These are phyloP conservation scores for Anastatica hierochuntica DNA, from an alignment of 345 rosid species.

Conservation along the genomic window DNA sequence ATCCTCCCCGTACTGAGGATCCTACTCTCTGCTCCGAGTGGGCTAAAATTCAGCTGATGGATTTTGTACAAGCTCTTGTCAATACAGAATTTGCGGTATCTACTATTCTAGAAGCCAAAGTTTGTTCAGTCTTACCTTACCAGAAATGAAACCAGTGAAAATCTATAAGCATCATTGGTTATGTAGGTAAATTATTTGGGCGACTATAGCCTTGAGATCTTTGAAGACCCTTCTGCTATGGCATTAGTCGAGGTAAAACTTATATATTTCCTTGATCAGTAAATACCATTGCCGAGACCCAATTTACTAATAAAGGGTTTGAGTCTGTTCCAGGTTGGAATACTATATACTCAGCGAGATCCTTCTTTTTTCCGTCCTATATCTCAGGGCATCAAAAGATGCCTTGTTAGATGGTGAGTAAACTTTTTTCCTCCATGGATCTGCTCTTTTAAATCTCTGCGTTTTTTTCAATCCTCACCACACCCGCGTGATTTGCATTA, in stretches of 20 bases:
- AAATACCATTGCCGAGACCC: neutral
- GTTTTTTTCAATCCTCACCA: neutral
- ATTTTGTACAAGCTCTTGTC: constrained; percentile 68
- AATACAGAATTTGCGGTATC: constrained; percentile 69
- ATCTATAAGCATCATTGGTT: neutral
- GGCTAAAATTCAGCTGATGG: constrained; percentile 95
- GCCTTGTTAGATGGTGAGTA: constrained; percentile 83
- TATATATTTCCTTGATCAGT: neutral
- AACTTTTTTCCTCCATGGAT: neutral
- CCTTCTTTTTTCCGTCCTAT: constrained; percentile 82
- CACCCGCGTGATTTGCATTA: neutral
- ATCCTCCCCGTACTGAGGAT: constrained; percentile 54
- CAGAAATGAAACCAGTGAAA: no score
- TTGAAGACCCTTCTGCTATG: constrained; percentile 80
- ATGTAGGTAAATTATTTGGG: constrained; percentile 71
- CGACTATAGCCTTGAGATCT: constrained; percentile 76
- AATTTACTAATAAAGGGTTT: neutral
- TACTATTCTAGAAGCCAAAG: neutral
- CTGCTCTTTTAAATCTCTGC: constrained; percentile 2
- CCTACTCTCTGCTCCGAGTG: constrained; percentile 34
- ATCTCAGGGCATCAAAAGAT: constrained; percentile 75
- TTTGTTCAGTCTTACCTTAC: neutral
- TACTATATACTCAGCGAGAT: constrained; percentile 81
- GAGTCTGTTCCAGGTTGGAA: constrained; percentile 52
- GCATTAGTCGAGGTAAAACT: constrained; percentile 67